Evolutionary conservation across 306 rosid genomes (phyloP).

Genomic region (Vigna nakashimae): DNA sequence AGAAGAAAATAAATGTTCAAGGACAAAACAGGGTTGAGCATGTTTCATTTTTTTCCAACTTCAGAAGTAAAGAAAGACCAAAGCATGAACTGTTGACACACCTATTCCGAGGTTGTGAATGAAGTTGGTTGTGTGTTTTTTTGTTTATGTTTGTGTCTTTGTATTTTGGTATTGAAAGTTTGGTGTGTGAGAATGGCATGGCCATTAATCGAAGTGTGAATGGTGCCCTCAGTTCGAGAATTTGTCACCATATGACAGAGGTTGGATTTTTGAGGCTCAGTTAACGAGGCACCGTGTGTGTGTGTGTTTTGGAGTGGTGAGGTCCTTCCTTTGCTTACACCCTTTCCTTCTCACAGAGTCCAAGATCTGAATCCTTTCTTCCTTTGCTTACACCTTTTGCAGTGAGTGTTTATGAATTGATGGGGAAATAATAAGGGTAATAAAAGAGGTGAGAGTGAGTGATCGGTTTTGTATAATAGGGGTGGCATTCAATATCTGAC

Average conservation of each 20-base stretch:
- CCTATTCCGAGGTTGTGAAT: neutral
- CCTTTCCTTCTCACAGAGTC: slow-evolving; percentile 15
- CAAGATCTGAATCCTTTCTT: too few relatives aligned
- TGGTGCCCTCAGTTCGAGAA: slow-evolving; percentile 5
- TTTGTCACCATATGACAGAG: slow-evolving; percentile 30
- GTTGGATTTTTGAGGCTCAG: slow-evolving; percentile 42
- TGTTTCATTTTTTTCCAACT: slow-evolving; percentile 6
- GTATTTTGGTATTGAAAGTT: slow-evolving; percentile 30
- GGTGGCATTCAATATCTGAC: slow-evolving; percentile 77
- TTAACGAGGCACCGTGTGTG: slow-evolving; percentile 37
- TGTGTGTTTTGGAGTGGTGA: neutral
- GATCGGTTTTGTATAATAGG: slow-evolving; percentile 50
- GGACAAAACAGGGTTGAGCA: neutral
- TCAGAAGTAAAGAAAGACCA: neutral
- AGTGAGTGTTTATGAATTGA: slow-evolving; percentile 34
- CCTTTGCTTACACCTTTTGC: slow-evolving; percentile 28
- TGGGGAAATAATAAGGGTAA: slow-evolving; percentile 30
- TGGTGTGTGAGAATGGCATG: neutral
- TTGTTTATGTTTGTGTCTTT: slow-evolving; percentile 34
- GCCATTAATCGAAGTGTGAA: neutral
- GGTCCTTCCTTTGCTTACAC: slow-evolving; percentile 25
- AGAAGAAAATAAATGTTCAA: slow-evolving; percentile 15
- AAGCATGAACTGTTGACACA: neutral
- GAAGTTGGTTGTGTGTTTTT: slow-evolving; percentile 16
- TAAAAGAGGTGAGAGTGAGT: slow-evolving; percentile 1